phyloP scores from a whole-genome alignment of 495 filamentous ascomycete species.

The Hypoxylon crocopeplum region DNA sequence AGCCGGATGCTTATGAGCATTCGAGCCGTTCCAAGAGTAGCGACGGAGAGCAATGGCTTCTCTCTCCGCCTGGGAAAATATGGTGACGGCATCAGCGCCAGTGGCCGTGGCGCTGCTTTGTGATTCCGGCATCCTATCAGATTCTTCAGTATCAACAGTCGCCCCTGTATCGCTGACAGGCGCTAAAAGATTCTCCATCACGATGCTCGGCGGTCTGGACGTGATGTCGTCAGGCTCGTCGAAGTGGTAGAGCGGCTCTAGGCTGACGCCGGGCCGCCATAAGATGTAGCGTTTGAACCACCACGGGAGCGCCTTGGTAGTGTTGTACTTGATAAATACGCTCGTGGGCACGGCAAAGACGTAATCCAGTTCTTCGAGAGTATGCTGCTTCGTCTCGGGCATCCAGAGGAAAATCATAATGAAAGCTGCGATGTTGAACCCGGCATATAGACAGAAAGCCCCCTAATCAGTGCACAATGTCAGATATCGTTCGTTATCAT shows the following conservation, averaged over 20 bases:
- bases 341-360: constrained; percentile 61
- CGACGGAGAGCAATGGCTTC: constrained; percentile 17
- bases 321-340: constrained; percentile 58
- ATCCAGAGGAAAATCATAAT: constrained; percentile 77
- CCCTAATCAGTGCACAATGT: constrained; percentile 28
- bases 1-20: constrained; percentile 13
- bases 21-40: constrained; percentile 19
- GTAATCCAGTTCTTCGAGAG: constrained; percentile 70
- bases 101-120: constrained; percentile 12
- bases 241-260: constrained; percentile 54
- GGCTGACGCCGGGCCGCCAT: constrained; percentile 43
- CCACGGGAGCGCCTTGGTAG: constrained; percentile 56
- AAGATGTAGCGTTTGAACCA: constrained; percentile 61
- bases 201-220: neutral
- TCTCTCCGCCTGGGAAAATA: constrained; percentile 15
- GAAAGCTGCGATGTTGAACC: constrained; percentile 71
- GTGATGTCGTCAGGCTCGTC: constrained; percentile 19
- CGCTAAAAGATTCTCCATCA: neutral
- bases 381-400: constrained; percentile 80
- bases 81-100: constrained; percentile 14
- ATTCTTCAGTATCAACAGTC: constrained; percentile 10
- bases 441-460: constrained; percentile 67
- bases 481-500: constrained; percentile 3
- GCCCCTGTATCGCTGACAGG: constrained; percentile 11
- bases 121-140: neutral